Evolutionary conservation across 2,329 filamentous ascomycete genomes (phyloP), one percentile per base, ranked within the genome.

Genomic region (Biscogniauxia marginata): DNA sequence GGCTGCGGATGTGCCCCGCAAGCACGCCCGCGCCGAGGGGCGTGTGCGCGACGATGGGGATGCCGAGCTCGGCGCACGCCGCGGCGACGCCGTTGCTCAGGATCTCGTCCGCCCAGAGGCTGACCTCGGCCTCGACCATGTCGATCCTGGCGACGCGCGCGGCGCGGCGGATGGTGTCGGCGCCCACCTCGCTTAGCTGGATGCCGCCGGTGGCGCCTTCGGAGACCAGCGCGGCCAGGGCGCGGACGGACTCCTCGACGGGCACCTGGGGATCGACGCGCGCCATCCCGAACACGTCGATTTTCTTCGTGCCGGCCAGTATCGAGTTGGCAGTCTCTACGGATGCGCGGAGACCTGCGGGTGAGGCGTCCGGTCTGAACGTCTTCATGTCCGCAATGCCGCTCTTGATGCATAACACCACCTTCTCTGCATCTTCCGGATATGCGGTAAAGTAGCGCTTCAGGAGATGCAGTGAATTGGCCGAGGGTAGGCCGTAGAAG

Each of bases 1-100:
- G 61, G 7, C 68, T 77, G 62, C 74, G 78, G 59, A 83, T 73
- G 55, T 79, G 64, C 4, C 82, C 81, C 0, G 79, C 81, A 48
- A 83, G 52, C 63, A 70, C 73, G 2, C 75, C 75, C 4, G 77
- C 70, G 9, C 82, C 78, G 0, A 86, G 73, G 1, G 84, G 83
- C 23, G 65, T 57, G 70, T 88, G 87, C 0, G 80, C 83, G 20
- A 86, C 69, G 43, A 88, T 73, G 0, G 84, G 81, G 52, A 89
- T 87, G 3, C 75, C 75, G 3, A 84, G 71, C 66, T 86, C 79
- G 13, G 61, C 65, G 57, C 76, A 78, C 0, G 73, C 65, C 8
- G 69, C 69, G 0, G 69, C 70, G n/a, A 78, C 66, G 1, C 75
- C 74, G 39, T 66, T 65, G n/a, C 61, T 61, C 1, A 82, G 68